phyloP scores from a whole-genome alignment of 306 rosid species.

The Inga oerstediana region DNA sequence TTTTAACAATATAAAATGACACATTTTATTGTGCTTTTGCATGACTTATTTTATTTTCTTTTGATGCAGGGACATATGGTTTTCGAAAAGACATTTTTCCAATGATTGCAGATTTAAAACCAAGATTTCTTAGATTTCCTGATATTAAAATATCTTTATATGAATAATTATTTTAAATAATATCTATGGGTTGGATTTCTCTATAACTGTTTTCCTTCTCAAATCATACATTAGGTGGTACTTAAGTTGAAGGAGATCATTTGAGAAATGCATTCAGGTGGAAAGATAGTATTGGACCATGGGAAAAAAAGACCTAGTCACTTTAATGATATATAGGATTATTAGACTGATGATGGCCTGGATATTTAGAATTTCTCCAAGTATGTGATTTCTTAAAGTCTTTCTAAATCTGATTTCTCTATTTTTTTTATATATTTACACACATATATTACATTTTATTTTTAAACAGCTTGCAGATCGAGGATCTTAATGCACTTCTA shows the following conservation, averaged over 20 bases:
- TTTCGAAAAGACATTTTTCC: not conserved
- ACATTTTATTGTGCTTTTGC: not conserved
- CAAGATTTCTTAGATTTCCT: too few species aligned
- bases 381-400: constrained; percentile 30
- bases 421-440: too few species aligned
- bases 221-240: not conserved
- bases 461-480: constrained; percentile 56
- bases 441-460: not conserved
- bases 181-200: too few species aligned
- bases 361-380: constrained; percentile 48
- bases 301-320: not conserved
- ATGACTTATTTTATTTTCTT: not conserved
- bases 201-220: too few species aligned
- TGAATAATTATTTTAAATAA: not conserved
- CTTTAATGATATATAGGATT: constrained; percentile 21
- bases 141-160: too few species aligned
- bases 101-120: too few species aligned
- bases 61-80: not conserved
- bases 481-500: constrained; percentile 48
- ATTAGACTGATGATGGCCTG: constrained; percentile 7
- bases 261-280: not conserved
- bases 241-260: not conserved
- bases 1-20: not conserved
- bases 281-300: not conserved
- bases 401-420: not conserved